Base-by-base conservation (phyloP, 2,329 filamentous ascomycete species). In the Trichoderma pleuroti region DNA sequence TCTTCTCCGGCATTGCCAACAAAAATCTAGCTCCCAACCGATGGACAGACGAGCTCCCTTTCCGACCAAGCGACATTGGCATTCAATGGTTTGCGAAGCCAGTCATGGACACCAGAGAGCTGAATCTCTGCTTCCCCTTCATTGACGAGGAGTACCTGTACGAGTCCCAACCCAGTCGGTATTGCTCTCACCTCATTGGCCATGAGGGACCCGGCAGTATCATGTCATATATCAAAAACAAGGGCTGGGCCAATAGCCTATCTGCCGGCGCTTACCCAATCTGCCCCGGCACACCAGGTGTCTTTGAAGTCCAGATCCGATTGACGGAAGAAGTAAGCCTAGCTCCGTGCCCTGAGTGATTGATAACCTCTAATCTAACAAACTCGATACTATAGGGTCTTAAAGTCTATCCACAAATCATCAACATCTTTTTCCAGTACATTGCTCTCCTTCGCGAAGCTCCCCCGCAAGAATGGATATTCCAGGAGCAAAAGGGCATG, bases 161-260 rank as follows among this genome's bases (percentile, higher is more conserved):
- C 79, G 91, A 94, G 77, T 90, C 91, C 9, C 92, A 96, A 74
- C 94, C 94, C 1, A 92, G 92, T 73, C 88, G 92, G 72, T 98
- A 97, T 77, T 89, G 97, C 72, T 92, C 92, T 76, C 94, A 98
- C 77, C 83, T 98, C 67, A 92, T 98, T 73, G 94, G 94, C 5
- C 94, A 98, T 75, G 94, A 98, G 80, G 94, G 94, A 0, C 94
- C 94, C 1, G 94, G 94, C 5, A 97, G 94, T 80, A 92, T 98
- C 76, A 89, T 98, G 82, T 90, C 94, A 2, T 94, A 96, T 79
- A 87, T 97, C 80, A 97, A 97, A 80, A 90, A 88, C 30, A 96
- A 94, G 80, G 94, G 94, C 9, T 97, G 94, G 93, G 93, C 91
- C 5, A 97, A 94, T 76, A 89, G 90, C 3, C 84, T 98, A 3